These are phyloP conservation scores for Trichoderma arundinaceum DNA, from an alignment of 2,329 filamentous ascomycete genomes.

Conservation along the genomic window DNA sequence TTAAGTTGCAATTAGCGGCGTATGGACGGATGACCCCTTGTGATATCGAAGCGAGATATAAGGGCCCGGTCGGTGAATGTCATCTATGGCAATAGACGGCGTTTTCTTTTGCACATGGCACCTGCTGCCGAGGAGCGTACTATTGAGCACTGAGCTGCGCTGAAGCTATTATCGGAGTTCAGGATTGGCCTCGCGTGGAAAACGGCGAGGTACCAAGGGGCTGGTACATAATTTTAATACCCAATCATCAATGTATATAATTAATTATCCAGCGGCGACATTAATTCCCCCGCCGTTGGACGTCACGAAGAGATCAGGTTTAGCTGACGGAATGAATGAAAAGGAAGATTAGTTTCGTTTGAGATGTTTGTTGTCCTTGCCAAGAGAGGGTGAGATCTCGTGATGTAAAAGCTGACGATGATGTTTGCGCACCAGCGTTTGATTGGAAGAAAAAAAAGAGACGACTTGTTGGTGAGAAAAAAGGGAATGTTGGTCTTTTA, in stretches of 20 bases:
- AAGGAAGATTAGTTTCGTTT: not conserved
- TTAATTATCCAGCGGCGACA: slow-evolving; percentile 2
- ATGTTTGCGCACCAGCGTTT: not conserved
- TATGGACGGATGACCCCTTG: not conserved
- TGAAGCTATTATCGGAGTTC: slow-evolving; percentile 9
- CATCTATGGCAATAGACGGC: slow-evolving; percentile 13
- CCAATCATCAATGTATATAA: slow-evolving; percentile 30
- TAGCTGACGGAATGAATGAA: slow-evolving; percentile 13
- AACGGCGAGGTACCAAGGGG: slow-evolving; percentile 15
- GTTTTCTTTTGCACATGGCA: slow-evolving; percentile 8
- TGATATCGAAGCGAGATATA: not conserved
- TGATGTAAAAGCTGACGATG: not conserved
- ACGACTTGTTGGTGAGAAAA: no score
- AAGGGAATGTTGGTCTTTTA: no score
- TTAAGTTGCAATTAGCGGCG: not conserved
- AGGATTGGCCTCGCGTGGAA: slow-evolving; percentile 28
- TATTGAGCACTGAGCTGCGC: slow-evolving; percentile 12
- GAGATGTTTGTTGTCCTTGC: not conserved
- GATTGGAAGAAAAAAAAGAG: no score
- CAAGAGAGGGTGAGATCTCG: not conserved
- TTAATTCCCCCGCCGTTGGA: not conserved
- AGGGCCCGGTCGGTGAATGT: not conserved
- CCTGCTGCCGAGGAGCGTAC: not conserved
- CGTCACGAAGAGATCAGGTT: not conserved
- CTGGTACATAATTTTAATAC: slow-evolving; percentile 30